phyloP scores from a whole-genome alignment of 2,329 filamentous ascomycete genomes.

The Nemania sp. region DNA sequence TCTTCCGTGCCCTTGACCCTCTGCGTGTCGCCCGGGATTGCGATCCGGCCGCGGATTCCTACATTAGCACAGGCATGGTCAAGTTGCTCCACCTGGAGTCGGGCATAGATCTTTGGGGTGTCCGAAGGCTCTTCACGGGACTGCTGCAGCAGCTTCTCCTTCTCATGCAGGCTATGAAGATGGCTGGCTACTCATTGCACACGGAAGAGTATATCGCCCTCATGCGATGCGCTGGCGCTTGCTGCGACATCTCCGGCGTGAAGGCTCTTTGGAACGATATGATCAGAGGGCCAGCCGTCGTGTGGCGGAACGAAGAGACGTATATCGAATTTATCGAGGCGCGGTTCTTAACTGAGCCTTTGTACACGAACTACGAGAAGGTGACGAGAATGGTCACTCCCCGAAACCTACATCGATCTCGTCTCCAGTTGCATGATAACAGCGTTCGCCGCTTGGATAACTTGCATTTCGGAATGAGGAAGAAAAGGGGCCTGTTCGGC shows the following conservation, averaged over 20 bases:
- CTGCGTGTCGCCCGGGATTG: conserved; percentile 52
- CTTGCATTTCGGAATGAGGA: conserved; percentile 26
- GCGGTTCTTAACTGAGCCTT: conserved; percentile 51
- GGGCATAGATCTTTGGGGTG: conserved; percentile 50
- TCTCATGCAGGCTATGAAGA: conserved; percentile 43
- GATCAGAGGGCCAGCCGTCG: conserved; percentile 20
- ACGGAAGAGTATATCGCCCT: conserved; percentile 51
- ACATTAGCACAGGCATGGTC: conserved; percentile 47
- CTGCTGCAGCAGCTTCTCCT: conserved; percentile 45
- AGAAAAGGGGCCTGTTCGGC: conserved; percentile 36
- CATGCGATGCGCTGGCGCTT: conserved; percentile 54
- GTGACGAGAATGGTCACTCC: conserved; percentile 46
- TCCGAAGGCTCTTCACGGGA: conserved; percentile 47
- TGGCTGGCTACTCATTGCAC: conserved; percentile 37
- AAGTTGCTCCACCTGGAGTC: conserved; percentile 45
- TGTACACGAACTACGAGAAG: conserved; percentile 54
- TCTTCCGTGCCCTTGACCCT: conserved; percentile 66
- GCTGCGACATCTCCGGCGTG: conserved; percentile 43
- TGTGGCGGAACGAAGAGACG: conserved; percentile 30
- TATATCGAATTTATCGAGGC: conserved; percentile 55
- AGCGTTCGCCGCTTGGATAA: conserved; percentile 30
- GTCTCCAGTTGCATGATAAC: conserved; percentile 7
- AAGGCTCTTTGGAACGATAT: conserved; percentile 46
- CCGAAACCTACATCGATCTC: conserved; percentile 44
- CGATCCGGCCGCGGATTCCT: conserved; percentile 52